phyloP scores from a whole-genome alignment of 2,329 filamentous ascomycete genomes.

The Aspergillus costaricaensis region DNA sequence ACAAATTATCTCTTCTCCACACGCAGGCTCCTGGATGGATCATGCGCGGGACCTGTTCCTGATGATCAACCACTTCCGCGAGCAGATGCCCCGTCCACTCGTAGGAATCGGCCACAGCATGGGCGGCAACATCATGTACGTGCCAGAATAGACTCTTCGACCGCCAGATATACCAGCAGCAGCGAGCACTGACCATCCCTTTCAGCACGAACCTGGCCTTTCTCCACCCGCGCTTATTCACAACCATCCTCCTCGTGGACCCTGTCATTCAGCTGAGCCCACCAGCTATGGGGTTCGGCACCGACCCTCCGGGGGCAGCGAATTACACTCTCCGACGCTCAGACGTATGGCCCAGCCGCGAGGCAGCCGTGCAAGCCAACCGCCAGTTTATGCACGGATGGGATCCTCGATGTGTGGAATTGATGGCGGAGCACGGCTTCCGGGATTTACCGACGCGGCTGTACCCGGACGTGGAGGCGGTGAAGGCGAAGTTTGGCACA shows the following conservation, averaged over 20 bases:
- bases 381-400: conserved; percentile 8
- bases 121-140: conserved; percentile 7
- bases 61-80: conserved; percentile 10
- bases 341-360: conserved; percentile 14
- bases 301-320: not conserved
- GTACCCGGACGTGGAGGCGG: conserved; percentile 3
- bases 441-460: conserved; percentile 14
- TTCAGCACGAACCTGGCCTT: conserved; percentile 5
- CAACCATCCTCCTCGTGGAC: conserved; percentile 13
- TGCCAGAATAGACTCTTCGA: not conserved
- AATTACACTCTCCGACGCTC: conserved; percentile 6
- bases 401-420: conserved; percentile 14
- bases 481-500: not conserved
- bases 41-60: conserved; percentile 19
- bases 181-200: not conserved
- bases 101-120: conserved; percentile 23
- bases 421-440: conserved; percentile 12
- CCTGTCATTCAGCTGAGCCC: conserved; percentile 11
- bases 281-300: not conserved
- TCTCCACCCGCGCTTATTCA: conserved; percentile 9
- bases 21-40: conserved; percentile 17
- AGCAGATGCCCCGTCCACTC: conserved; percentile 20
- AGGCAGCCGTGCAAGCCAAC: conserved; percentile 1
- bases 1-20: not conserved
- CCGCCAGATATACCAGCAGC: not conserved